Percentiles rank a stretch among this genome's conserved stretches.
phyloP scores from a whole-genome alignment of 1,139 yeast species.

The Suhomyces chickasaworum region DNA sequence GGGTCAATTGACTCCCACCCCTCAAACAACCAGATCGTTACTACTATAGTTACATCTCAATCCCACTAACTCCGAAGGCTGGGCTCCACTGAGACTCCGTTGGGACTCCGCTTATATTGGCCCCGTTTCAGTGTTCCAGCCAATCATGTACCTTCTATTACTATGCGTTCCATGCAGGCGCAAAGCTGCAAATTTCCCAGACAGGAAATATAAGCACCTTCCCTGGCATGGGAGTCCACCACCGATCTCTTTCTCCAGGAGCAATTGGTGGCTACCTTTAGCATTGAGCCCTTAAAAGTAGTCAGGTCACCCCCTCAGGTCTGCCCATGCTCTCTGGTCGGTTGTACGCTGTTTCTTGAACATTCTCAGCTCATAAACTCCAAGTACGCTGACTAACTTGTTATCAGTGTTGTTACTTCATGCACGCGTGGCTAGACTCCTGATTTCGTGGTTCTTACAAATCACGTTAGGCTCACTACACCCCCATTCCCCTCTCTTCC shows the following conservation, averaged over 20 bases:
- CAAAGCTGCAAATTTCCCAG: constrained; percentile 7
- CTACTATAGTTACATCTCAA: no score
- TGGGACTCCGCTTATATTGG: no score
- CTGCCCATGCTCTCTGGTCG: no score
- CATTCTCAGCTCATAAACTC: no score
- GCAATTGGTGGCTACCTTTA: no score
- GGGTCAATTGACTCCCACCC: neutral
- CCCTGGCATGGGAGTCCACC: neutral
- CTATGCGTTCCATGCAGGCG: neutral
- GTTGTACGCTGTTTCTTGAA: no score
- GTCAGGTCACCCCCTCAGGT: no score
- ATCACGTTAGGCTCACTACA: constrained; percentile 3
- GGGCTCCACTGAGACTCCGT: no score
- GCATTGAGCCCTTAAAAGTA: no score
- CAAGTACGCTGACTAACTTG: neutral
- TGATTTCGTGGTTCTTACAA: neutral
- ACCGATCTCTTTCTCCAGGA: neutral
- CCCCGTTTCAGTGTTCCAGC: no score
- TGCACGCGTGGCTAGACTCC: constrained; percentile 1
- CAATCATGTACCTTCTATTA: constrained; percentile 4
- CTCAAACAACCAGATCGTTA: no score
- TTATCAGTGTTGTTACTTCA: neutral
- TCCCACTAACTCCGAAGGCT: no score
- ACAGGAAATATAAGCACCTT: neutral
- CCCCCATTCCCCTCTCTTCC: constrained; percentile 3